Base-by-base conservation (phyloP, 1,284 basidiomycete species). In the Farysia itapuensis region DNA sequence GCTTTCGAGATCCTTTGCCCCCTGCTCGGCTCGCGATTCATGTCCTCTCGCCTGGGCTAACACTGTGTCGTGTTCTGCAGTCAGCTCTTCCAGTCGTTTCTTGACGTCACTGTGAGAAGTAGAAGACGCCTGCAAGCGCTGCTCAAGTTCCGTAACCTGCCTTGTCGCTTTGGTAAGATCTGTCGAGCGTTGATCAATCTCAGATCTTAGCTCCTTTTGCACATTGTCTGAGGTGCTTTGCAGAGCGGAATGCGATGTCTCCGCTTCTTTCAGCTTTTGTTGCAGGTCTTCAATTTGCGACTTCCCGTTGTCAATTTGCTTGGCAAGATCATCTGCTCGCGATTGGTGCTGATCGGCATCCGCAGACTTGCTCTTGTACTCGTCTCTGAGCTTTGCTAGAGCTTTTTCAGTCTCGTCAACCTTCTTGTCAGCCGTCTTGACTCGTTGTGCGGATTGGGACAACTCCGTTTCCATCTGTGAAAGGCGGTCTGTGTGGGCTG, bases 271-370 rank as follows among this genome's bases (percentile, higher is more conserved):
- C 11, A 33, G 8, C 18, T 33, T 33, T 9, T 33, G 11, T 19
- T 33, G 11, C 11, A 33, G 31, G 18, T 33, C 11, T 16, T 13
- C 18, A 9, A 33, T 13, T 16, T 8, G 9, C 9, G 13, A 19
- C 13, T 21, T 7, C 9, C 16, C 9, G 8, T 7, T 8, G 11
- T 36, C 35, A 19, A 36, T 13, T 12, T 36, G 43, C 25, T 46
- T 40, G 2, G 33, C 36, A 23, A 54, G 45, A 9, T 40, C 25
- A 16, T 54, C 50, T 4, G 39, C 35, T 14, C 34, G 19, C 4
- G 45, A 32, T 8, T 26, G 36, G 29, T 39, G 46, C 28, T 35
- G 13, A n/a, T 16, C 20, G 5, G 47, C 43, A 21, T 51, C 53
- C 2, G 28, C 26, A 4, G n/a, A 21, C 29, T 34, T 41, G 35